Evolutionary conservation across 495 filamentous ascomycete species (phyloP).

Genomic region (Eremomyces bilateralis): DNA sequence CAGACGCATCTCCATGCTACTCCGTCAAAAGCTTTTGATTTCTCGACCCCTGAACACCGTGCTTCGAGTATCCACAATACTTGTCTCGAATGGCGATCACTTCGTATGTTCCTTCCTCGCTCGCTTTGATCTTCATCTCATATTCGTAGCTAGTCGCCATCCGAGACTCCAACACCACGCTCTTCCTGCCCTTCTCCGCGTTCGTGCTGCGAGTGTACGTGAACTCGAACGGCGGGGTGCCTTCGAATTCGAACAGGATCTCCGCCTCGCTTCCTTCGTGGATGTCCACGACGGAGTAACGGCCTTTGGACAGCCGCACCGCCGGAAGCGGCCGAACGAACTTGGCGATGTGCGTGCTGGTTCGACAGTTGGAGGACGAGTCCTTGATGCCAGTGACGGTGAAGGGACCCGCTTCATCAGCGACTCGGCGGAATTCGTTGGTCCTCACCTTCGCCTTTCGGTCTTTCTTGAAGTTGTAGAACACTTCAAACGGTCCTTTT

Average conservation of each 20-base stretch:
- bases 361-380: constrained; percentile 60
- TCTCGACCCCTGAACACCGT: no score
- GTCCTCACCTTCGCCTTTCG: constrained; percentile 56
- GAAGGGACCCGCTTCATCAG: constrained; percentile 74
- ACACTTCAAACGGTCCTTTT: constrained; percentile 73
- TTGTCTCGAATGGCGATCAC: constrained; percentile 86
- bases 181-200: constrained; percentile 34
- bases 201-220: constrained; percentile 87
- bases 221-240: constrained; percentile 92
- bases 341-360: constrained; percentile 67
- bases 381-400: constrained; percentile 69
- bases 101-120: constrained; percentile 90
- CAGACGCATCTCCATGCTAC: no score
- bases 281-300: constrained; percentile 62
- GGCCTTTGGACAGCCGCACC: constrained; percentile 67
- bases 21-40: no score
- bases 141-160: constrained; percentile 66
- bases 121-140: constrained; percentile 56
- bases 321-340: constrained; percentile 78
- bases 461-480: constrained; percentile 67
- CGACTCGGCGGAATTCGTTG: constrained; percentile 73
- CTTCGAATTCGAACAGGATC: constrained; percentile 81
- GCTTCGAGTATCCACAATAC: constrained; percentile 66
- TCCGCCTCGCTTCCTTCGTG: constrained; percentile 88
- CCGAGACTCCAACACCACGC: constrained; percentile 67